Evolutionary conservation across 257 asterid genomes (phyloP), one percentile per base, ranked within the genome.

Genomic region (Fraxinus americana): DNA sequence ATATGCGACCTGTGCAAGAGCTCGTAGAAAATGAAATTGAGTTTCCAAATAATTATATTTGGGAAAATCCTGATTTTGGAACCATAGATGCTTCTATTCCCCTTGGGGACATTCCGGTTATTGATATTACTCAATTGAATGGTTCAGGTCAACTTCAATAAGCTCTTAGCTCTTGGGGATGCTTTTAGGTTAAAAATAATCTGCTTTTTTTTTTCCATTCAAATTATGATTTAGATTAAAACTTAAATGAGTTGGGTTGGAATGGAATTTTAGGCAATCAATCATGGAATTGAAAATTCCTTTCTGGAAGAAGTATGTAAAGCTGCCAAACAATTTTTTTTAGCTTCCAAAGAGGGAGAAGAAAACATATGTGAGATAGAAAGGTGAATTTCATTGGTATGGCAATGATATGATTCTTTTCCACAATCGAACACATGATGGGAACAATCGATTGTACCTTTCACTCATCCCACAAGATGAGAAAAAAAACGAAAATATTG

Each of bases 361-460:
- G 88, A 89, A 82, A 75, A 87, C 80, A 27, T 81, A 67, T 30
- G 82, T 72, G 5, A 82, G 89, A 80, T 72, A 72, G 34, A 82
- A 32, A 6, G 83, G 82, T 65, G 89, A 79, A 12, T 48, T 81
- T 10, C 85, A 92, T 71, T 93, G 96, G 2, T 89, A 91, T 32
- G 95, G 96, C 2, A 84, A 80, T 3, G 96, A 92, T 43, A 76
- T 78, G 82, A 79, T 92, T 76, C 80, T 83, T 2, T 89, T 75
- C 1, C 89, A 88, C 72, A 82, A 85, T 79, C 63, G 97, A 35
- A 59, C 88, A 14, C 79, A 88, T 65, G 97, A 92, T 75, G 89
- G 97, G 97, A 87, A 88, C 72, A 82, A 85, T 79, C 63, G 97
- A 35, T 4, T 91, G 63, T 85, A 82, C 79, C 92, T 92, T 16